A percentile compares a stretch with the other conserved stretches of the same genome.
Evolutionary conservation across 2,329 filamentous ascomycete species (phyloP).

Genomic region (Lachnum nothofagi): DNA sequence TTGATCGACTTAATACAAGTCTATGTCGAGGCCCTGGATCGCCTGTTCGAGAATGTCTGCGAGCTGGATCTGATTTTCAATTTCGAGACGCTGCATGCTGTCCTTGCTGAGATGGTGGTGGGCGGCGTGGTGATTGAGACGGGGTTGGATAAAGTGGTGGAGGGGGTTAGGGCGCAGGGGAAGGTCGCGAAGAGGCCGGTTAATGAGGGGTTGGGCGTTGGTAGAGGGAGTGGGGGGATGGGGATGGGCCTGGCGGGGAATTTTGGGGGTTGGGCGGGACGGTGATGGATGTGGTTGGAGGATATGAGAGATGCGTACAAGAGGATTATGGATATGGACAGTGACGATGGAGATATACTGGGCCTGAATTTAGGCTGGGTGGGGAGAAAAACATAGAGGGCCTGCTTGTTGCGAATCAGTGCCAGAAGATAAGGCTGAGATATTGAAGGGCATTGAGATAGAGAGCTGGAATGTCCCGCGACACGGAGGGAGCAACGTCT

Average conservation of each 20-base stretch:
- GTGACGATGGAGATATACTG: too few species aligned
- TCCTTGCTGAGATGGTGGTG: conserved; percentile 88
- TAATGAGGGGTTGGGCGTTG: conserved; percentile 59
- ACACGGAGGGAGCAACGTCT: too few species aligned
- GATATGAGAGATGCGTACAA: too few species aligned
- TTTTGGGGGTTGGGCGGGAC: conserved; percentile 33
- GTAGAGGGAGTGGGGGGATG: conserved; percentile 52
- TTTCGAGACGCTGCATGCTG: conserved; percentile 91
- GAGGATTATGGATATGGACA: too few species aligned
- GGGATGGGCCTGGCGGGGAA: conserved; percentile 29
- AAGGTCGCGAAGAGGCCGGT: conserved; percentile 73
- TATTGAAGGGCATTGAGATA: too few species aligned
- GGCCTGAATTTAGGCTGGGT: too few species aligned
- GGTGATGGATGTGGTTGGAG: too few species aligned
- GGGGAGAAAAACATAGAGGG: too few species aligned
- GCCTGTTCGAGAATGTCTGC: conserved; percentile 96
- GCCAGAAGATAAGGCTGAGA: too few species aligned
- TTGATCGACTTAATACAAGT: conserved; percentile 96
- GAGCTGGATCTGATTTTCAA: conserved; percentile 97
- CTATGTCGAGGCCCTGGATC: conserved; percentile 91
- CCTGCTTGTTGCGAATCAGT: too few species aligned
- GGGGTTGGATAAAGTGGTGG: conserved; percentile 78
- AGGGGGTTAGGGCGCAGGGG: conserved; percentile 73
- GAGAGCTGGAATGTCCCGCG: too few species aligned
- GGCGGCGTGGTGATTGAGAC: conserved; percentile 94